Evolutionary conservation across 2,329 filamentous ascomycete species (phyloP).

Genomic region (Alternaria triticina): DNA sequence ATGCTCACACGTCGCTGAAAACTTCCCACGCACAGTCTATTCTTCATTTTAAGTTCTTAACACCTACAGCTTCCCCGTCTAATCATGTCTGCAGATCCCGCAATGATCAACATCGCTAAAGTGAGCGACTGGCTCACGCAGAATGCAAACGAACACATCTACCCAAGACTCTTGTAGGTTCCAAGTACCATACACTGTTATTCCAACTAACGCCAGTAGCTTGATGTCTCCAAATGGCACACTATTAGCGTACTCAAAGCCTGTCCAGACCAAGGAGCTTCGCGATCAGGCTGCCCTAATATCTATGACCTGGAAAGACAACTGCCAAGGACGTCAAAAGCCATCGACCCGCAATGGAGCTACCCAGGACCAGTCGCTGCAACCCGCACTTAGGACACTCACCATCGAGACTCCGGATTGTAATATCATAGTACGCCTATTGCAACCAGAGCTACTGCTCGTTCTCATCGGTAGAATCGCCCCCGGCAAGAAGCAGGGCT

Average conservation of each 20-base stretch:
- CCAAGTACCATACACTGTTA: neutral
- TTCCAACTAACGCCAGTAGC: constrained; percentile 32
- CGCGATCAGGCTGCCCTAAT: constrained; percentile 58
- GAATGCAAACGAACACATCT: constrained; percentile 53
- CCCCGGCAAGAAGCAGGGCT: constrained; percentile 45
- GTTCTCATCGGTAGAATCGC: constrained; percentile 57
- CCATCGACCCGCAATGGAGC: constrained; percentile 10
- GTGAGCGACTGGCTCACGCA: constrained; percentile 53
- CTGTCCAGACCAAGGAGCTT: constrained; percentile 56
- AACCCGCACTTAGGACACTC: constrained; percentile 50
- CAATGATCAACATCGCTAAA: constrained; percentile 54
- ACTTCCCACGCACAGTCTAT: neutral
- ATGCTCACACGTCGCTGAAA: neutral
- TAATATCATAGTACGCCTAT: constrained; percentile 55
- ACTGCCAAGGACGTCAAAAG: constrained; percentile 33
- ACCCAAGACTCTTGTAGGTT: constrained; percentile 53
- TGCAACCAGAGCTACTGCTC: constrained; percentile 56
- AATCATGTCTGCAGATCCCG: constrained; percentile 20
- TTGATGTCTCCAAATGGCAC: constrained; percentile 60
- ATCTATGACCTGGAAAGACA: constrained; percentile 58
- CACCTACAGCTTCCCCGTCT: constrained; percentile 7
- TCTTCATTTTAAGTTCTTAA: neutral
- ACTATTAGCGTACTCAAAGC: constrained; percentile 57
- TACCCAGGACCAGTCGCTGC: constrained; percentile 15
- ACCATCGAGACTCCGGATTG: constrained; percentile 54